Percentiles rank a stretch among this genome's conserved stretches.
phyloP scores from a whole-genome alignment of 2,329 filamentous ascomycete genomes.

The Apiospora aurea region DNA sequence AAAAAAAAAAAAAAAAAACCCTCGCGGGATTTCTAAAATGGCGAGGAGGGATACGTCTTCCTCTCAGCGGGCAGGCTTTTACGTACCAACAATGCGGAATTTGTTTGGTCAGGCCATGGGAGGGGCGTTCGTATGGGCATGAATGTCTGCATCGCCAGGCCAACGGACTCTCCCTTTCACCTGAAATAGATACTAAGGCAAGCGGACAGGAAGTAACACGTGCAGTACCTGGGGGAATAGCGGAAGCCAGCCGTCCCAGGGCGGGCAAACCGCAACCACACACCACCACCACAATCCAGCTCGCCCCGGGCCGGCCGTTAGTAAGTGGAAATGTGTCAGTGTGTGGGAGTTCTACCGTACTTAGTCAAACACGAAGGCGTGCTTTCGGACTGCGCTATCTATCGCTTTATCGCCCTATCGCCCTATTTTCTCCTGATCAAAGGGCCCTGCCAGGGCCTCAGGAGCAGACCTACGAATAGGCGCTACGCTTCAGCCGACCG shows the following conservation, averaged over 20 bases:
- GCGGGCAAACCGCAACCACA: background rate
- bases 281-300: background rate
- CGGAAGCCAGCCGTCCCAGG: background rate
- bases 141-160: background rate
- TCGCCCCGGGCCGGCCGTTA: constrained; percentile 15
- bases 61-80: background rate
- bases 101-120: background rate
- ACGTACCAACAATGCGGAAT: background rate
- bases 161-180: constrained; percentile 1
- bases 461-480: background rate
- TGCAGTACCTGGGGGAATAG: background rate
- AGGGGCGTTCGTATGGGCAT: background rate
- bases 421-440: background rate
- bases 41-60: background rate
- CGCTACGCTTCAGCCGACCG: background rate
- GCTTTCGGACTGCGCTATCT: background rate
- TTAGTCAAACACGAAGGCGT: constrained; percentile 1
- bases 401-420: background rate
- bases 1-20: background rate
- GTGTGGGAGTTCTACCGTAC: background rate
- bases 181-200: background rate
- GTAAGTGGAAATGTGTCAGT: background rate
- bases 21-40: background rate
- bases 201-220: background rate
- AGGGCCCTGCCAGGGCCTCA: background rate